phyloP scores from a whole-genome alignment of 2,329 filamentous ascomycete species.

The Cladophialophora psammophila region DNA sequence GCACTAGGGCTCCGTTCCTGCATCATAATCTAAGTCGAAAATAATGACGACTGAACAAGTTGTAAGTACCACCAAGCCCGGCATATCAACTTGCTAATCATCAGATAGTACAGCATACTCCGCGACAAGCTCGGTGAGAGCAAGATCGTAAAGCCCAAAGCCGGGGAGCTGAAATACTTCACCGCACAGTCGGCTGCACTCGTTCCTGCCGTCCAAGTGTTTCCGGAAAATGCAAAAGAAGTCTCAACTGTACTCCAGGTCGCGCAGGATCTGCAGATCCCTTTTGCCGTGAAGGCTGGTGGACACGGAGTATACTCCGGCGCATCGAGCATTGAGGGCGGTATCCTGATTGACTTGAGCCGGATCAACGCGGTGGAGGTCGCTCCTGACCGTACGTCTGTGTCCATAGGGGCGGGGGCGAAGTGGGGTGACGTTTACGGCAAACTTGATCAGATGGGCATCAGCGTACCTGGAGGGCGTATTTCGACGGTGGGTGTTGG shows the following conservation, averaged over 20 bases:
- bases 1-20: background rate
- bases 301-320: background rate
- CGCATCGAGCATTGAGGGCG: background rate
- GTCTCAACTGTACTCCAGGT: background rate
- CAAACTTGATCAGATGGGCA: background rate
- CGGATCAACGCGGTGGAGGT: background rate
- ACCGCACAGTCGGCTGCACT: background rate
- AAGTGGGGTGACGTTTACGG: constrained; percentile 2
- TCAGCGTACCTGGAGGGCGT: background rate
- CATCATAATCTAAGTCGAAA: background rate
- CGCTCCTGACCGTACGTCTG: background rate
- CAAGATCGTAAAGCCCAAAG: background rate
- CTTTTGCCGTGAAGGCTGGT: background rate
- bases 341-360: background rate
- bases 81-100: background rate
- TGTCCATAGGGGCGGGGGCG: background rate
- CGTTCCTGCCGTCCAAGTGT: background rate
- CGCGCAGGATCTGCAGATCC: background rate
- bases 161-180: constrained; percentile 4
- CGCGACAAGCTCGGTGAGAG: background rate
- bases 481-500: background rate
- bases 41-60: background rate
- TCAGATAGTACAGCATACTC: background rate
- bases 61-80: background rate
- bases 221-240: background rate